Evolutionary conservation across 352 stramenopile genomes (phyloP).

Genomic region (Globisporangium orthogonon): DNA sequence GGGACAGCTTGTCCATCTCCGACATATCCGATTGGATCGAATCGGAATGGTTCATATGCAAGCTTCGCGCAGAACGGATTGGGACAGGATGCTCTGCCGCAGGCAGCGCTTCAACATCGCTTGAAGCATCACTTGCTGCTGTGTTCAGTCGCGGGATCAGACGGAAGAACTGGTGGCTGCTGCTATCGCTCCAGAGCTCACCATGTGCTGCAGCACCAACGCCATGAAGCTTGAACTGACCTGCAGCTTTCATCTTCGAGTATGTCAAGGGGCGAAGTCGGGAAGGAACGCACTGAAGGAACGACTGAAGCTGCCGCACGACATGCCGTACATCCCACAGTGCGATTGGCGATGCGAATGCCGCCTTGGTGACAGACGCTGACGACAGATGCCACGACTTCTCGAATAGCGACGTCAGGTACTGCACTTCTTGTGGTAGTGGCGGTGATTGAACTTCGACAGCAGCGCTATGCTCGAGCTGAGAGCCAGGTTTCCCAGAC

Average conservation of each 20-base stretch:
- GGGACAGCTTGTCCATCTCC: slow-evolving; percentile 41
- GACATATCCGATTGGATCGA: slow-evolving; percentile 73
- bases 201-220: background rate
- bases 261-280: slow-evolving; percentile 44
- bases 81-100: background rate
- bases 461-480: background rate
- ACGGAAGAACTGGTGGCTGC: slow-evolving; percentile 7
- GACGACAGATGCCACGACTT: slow-evolving; percentile 33
- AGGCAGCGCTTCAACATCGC: background rate
- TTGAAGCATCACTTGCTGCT: background rate
- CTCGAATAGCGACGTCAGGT: slow-evolving; percentile 46
- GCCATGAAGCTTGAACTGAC: slow-evolving; percentile 16
- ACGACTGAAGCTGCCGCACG: slow-evolving; percentile 41
- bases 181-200: slow-evolving; percentile 2
- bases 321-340: slow-evolving; percentile 59
- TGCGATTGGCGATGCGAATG: slow-evolving; percentile 32
- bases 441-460: background rate
- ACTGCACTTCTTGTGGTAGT: slow-evolving; percentile 24
- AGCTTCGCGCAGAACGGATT: background rate
- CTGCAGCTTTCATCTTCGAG: slow-evolving; percentile 24
- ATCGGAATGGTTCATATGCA: slow-evolving; percentile 31
- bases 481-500: background rate
- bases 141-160: slow-evolving; percentile 12
- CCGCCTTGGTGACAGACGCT: slow-evolving; percentile 53
- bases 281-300: slow-evolving; percentile 45